Evolutionary conservation across 2,329 filamentous ascomycete species (phyloP), one percentile per base, ranked within the genome.

Genomic region (Pseudofabraea citricarpa): DNA sequence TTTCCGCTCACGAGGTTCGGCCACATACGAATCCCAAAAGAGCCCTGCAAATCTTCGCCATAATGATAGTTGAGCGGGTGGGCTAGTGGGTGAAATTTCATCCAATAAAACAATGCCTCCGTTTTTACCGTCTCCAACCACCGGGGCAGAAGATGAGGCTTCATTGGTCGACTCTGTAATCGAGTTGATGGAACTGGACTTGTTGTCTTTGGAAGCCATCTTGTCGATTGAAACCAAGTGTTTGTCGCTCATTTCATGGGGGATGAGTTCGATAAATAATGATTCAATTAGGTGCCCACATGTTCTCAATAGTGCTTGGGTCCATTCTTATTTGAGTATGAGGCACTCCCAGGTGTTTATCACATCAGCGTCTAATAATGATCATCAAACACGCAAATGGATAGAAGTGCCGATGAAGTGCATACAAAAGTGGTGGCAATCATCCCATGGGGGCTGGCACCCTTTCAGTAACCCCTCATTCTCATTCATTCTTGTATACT

Each of bases 1-100:
- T 32, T 42, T 46, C 12, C 44, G 37, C n/a, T 46, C 33, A 10
- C 42, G 24, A 27, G 42, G 42, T 13, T 40, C 29, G 9, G n/a
- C 42, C 16, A 19, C 36, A 10, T 19, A 18, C 6, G 42, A 40
- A 15, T 44, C 42, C 42, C 42, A 44, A 20, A 44, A n/a, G 5
- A 35, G 6, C 18, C 33, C 41, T 18, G 31, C 20, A 5, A 42
- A 12, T 3, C 21, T 21, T 13, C 40, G 29, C 40, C 40, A 42
- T 20, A 6, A 10, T 20, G 33, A 18, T 9, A 29, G 15, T 6
- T 29, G 12, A n/a, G 26, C 5, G 26, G 26, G 3, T 10, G 26
- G 10, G 6, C 10, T 29, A 12, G 26, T n/a, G 15, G 26, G 15
- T n/a, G 26, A 29, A 29, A n/a, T 29, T 29, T 29, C 15, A n/a